Evolutionary conservation across 169 alveolate species (phyloP).

Genomic region (Plasmodium yoelii): DNA sequence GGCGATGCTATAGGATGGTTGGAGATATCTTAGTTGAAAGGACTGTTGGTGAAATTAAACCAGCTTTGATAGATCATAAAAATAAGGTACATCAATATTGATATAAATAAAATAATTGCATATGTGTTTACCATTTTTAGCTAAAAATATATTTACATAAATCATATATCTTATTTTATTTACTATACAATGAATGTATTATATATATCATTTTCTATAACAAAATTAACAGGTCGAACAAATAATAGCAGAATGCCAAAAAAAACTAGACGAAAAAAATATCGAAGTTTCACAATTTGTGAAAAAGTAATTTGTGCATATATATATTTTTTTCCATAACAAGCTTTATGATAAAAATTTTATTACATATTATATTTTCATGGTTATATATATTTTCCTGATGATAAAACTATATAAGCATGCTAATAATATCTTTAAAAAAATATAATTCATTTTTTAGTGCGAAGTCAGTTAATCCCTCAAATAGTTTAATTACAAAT

Average conservation of each 20-base stretch:
- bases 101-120: neutral
- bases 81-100: slow-evolving; percentile 74
- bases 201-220: neutral
- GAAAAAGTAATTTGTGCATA: slow-evolving; percentile 50
- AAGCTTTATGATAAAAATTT: neutral
- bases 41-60: slow-evolving; percentile 91
- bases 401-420: too few species aligned
- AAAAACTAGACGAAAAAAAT: slow-evolving; percentile 66
- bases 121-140: neutral
- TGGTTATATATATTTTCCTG: too few species aligned
- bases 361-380: neutral
- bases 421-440: too few species aligned
- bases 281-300: slow-evolving; percentile 50
- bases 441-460: slow-evolving; percentile 13
- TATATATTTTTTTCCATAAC: slow-evolving; percentile 4
- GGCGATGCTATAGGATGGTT: slow-evolving; percentile 92
- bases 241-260: slow-evolving; percentile 68
- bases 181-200: neutral
- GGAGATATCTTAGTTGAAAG: slow-evolving; percentile 93
- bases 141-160: slow-evolving; percentile 1
- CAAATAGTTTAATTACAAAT: slow-evolving; percentile 4
- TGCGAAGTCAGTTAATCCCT: slow-evolving; percentile 24
- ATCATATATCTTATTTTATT: neutral
- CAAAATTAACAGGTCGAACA: slow-evolving; percentile 51
- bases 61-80: slow-evolving; percentile 88